Base-by-base conservation (phyloP, 495 filamentous ascomycete genomes). In the Apiosordaria backusii region DNA sequence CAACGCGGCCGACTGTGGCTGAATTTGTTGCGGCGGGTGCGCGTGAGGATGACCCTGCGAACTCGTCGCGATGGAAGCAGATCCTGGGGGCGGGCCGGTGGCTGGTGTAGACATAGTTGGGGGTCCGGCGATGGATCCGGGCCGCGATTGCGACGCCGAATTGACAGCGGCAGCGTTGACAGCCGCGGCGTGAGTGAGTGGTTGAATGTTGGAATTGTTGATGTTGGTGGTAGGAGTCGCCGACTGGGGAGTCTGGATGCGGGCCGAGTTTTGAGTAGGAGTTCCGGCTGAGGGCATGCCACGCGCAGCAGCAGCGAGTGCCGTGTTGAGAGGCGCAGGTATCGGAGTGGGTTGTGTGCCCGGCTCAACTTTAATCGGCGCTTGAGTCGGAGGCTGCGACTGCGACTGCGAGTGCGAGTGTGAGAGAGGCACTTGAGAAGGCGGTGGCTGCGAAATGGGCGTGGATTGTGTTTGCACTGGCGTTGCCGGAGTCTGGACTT, bases 41-140 rank as follows among this genome's bases (percentile, higher is more conserved):
- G 85, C 78, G 81, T 88, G 84, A 15, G 86, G 81, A 69, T 90
- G 87, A 24, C 81, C 81, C 53, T 66, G 71, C 26, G 63, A 68
- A 15, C 64, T 61, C 45, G 75, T 70, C 24, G 67, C 69, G 26
- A 80, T 71, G 26, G 67, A 68, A 40, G 67, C 70, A n/a, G 74
- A 67, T 70, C 80, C 61, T 70, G 77, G 74, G 61, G 66, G 62
- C 59, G 76, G 69, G 18, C 52, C 63, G 21, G 55, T 54, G 4
- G 62, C 67, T 4, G 69, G 64, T 7, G 60, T 63, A 18, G 65
- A 21, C 4, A 50, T 13, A 13, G 35, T 7, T 0, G 60, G 21
- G 4, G 53, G 27, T 0, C 62, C 67, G 18, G 83, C 76, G 50
- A 79, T 73, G 18, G 69, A 70, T 25, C 70, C 71, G 61, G 72